Conservation (phyloP, 2,329 filamentous ascomycete genomes). For the Penicillium sp. region DNA sequence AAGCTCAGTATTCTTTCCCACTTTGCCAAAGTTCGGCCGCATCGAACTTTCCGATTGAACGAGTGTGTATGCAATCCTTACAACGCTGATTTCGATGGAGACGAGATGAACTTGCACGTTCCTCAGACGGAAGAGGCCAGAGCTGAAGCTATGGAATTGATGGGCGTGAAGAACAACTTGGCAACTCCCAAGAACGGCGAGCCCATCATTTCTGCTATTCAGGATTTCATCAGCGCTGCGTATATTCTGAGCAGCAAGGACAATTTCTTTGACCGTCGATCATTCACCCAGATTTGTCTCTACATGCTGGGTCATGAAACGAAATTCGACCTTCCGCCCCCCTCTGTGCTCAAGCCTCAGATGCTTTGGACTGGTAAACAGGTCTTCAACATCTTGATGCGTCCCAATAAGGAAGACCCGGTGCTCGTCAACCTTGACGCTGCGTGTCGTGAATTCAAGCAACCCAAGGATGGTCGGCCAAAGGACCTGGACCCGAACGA, state of each 20-base stretch:
- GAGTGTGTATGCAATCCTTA: slow-evolving; percentile 98
- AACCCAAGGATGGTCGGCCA: slow-evolving; percentile 41
- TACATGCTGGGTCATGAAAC: slow-evolving; percentile 87
- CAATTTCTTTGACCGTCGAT: slow-evolving; percentile 83
- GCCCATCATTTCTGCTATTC: slow-evolving; percentile 97
- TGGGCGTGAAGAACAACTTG: slow-evolving; percentile 97
- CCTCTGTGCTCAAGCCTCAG: slow-evolving; percentile 81
- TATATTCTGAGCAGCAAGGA: slow-evolving; percentile 92
- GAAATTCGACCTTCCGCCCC: slow-evolving; percentile 80
- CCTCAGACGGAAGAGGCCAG: slow-evolving; percentile 96
- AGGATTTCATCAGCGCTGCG: slow-evolving; percentile 97
- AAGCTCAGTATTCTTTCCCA: slow-evolving; percentile 99
- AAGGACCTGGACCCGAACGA: slow-evolving; percentile 78
- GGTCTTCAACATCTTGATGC: slow-evolving; percentile 88
- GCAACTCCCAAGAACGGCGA: slow-evolving; percentile 97
- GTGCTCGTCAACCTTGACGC: slow-evolving; percentile 92
- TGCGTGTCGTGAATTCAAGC: slow-evolving; percentile 74
- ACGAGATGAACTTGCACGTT: slow-evolving; percentile 98
- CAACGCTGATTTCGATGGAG: slow-evolving; percentile 98
- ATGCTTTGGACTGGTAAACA: slow-evolving; percentile 96
- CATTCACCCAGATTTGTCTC: slow-evolving; percentile 86
- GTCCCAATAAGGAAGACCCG: slow-evolving; percentile 79
- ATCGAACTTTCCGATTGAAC: slow-evolving; percentile 94
- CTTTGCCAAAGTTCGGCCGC: slow-evolving; percentile 87
- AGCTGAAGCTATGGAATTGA: slow-evolving; percentile 90